Evolutionary conservation across 768 basidiomycete genomes (phyloP), one percentile per base, ranked within the genome.

Genomic region (Dioszegia hungarica): DNA sequence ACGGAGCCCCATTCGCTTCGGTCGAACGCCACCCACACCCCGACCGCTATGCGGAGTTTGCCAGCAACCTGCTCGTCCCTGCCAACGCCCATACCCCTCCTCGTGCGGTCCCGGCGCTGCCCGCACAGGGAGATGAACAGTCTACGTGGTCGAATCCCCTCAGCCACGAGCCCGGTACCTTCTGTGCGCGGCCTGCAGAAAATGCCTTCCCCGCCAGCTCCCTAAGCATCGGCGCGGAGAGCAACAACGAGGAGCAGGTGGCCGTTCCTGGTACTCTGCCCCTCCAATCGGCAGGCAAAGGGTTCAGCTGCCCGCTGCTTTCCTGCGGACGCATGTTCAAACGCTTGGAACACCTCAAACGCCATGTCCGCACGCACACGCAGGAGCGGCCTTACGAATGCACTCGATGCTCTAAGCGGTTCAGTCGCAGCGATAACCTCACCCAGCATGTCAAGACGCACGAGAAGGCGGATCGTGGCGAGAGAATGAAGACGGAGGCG

Each of bases 251-350:
- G 31, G 31, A 33, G 8, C 31, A 33, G 31, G 31, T 33, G 31
- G 31, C 31, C 8, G 14, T 14, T 14, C 8, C 31, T 14, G 6
- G 6, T 6, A 33, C 31, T 14, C n/a, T n/a, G n/a, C 31, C 31
- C 31, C 31, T 6, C 8, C 31, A 33, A 33, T 15, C 41, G 41
- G 22, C 19, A 4, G 22, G 25, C 36, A 51, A 51, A 19, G 49
- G 84, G 2, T 92, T 85, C 69, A 82, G 85, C 44, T 94, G 91
- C 76, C 89, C 89, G 19, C 80, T 90, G 1, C 85, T 83, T 73
- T 87, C 87, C 9, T 95, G 91, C 70, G 85, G 88, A 2, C 80
- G 87, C 61, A 78, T 87, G 63, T 94, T 92, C 83, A 92, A 90
- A 80, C 84, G 90, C 10, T 86, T 87, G 5, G 91, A 94, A 70